A percentile compares a stretch with the other conserved stretches of the same genome.
These are phyloP conservation scores for Letharia lupina DNA, from an alignment of 495 filamentous ascomycete species.

Conservation along the genomic window DNA sequence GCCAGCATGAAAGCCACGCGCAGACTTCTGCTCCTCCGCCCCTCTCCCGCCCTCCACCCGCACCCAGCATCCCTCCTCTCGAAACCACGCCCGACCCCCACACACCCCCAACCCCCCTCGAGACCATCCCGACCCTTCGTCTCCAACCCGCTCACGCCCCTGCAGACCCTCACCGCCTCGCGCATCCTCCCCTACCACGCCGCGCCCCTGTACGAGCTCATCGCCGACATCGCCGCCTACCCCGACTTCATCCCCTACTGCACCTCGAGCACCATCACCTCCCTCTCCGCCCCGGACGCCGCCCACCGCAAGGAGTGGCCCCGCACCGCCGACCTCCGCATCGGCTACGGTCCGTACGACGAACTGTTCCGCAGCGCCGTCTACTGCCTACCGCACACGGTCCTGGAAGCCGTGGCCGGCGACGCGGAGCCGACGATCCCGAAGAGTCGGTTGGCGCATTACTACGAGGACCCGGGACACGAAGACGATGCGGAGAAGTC, in stretches of 20 bases:
- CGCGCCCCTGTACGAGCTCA: conserved; percentile 62
- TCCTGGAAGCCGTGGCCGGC: conserved; percentile 77
- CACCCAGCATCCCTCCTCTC: conserved; percentile 5
- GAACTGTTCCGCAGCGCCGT: conserved; percentile 72
- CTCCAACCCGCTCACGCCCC: conserved; percentile 28
- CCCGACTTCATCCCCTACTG: conserved; percentile 80
- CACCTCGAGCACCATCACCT: conserved; percentile 60
- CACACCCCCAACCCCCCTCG: neutral
- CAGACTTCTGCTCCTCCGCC: conserved; percentile 17
- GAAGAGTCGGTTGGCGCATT: conserved; percentile 29
- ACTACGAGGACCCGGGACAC: conserved; percentile 2
- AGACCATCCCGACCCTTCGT: conserved; percentile 7
- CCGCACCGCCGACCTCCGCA: conserved; percentile 63
- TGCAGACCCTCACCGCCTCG: conserved; percentile 57
- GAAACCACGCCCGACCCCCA: neutral
- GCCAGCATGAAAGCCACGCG: conserved; percentile 9
- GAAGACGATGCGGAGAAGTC: neutral
- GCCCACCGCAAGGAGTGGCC: conserved; percentile 48
- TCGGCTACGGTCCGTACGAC: conserved; percentile 74
- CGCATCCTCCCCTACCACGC: conserved; percentile 75
- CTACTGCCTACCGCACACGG: conserved; percentile 54
- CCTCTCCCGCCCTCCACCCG: conserved; percentile 3
- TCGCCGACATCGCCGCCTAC: conserved; percentile 80
- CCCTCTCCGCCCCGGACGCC: conserved; percentile 39
- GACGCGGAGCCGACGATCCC: conserved; percentile 39